Evolutionary conservation across 352 stramenopile genomes (phyloP).

Genomic region (Pythium grandisporangium): DNA sequence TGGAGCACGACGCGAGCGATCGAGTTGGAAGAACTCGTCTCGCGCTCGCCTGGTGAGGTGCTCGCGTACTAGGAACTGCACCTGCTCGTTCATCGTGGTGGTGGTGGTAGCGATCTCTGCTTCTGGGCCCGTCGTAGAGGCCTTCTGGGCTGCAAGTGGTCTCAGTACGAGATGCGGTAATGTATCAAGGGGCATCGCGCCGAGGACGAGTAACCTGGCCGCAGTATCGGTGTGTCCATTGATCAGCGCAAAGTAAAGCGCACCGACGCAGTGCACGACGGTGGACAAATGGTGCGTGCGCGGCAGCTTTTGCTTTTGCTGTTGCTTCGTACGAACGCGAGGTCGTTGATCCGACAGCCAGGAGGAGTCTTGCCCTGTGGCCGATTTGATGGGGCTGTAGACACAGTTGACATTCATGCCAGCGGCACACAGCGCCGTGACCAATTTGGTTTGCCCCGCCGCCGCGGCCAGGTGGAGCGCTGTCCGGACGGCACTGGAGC

Average conservation of each 20-base stretch:
- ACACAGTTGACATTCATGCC: constrained; percentile 53
- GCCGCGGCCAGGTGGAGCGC: constrained; percentile 35
- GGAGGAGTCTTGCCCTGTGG: too few relatives aligned
- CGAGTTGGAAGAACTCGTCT: constrained; percentile 4
- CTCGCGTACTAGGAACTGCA: constrained; percentile 6
- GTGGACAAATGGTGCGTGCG: too few relatives aligned
- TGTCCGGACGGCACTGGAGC: constrained; percentile 28
- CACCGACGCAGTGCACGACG: constrained; percentile 8
- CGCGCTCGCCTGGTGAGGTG: constrained; percentile 3
- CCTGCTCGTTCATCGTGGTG: neutral
- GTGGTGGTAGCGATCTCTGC: neutral
- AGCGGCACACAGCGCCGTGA: constrained; percentile 29
- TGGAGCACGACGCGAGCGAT: neutral
- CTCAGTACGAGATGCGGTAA: constrained; percentile 20
- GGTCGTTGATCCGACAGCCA: too few relatives aligned
- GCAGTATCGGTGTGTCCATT: constrained; percentile 44
- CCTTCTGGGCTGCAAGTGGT: too few relatives aligned
- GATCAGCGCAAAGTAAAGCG: constrained; percentile 42
- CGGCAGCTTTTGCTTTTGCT: too few relatives aligned
- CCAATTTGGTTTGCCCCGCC: constrained; percentile 29
- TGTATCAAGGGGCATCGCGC: constrained; percentile 30
- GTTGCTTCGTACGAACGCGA: too few relatives aligned
- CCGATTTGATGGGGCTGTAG: too few relatives aligned
- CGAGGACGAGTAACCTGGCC: constrained; percentile 43
- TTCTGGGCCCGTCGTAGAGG: neutral